Conservation (phyloP, 2,329 filamentous ascomycete genomes). For the Furcasterigmium sp. region DNA sequence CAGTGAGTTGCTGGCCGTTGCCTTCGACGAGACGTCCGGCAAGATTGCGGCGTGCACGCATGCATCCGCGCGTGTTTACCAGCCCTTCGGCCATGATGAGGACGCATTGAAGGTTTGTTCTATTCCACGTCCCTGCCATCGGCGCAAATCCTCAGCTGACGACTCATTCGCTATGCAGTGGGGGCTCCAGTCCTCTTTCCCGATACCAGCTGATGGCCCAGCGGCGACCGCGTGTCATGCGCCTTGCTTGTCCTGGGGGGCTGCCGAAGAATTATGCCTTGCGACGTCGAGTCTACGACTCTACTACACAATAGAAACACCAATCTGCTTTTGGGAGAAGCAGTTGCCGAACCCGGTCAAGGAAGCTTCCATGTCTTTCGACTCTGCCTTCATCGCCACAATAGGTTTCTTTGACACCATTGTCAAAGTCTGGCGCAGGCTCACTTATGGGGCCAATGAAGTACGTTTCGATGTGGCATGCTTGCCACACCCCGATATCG, state of each 20-base stretch:
- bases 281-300: conserved; percentile 67
- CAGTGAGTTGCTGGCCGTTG: conserved; percentile 63
- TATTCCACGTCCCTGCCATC: not conserved
- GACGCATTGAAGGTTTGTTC: conserved; percentile 65
- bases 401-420: conserved; percentile 73
- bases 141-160: not conserved
- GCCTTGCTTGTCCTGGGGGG: conserved; percentile 73
- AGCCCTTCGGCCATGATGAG: conserved; percentile 65
- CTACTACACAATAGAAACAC: conserved; percentile 46
- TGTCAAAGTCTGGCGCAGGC: conserved; percentile 87
- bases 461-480: conserved; percentile 88
- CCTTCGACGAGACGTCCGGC: conserved; percentile 75
- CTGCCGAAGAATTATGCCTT: conserved; percentile 76
- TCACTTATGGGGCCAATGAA: conserved; percentile 78
- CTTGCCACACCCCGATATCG: conserved; percentile 72
- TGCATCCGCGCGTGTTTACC: conserved; percentile 67
- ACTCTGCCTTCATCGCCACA: conserved; percentile 81
- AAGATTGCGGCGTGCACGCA: conserved; percentile 76
- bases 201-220: conserved; percentile 23
- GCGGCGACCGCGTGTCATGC: not conserved
- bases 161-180: conserved; percentile 37
- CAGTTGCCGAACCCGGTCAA: conserved; percentile 67
- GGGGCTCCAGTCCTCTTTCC: conserved; percentile 58
- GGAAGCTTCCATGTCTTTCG: conserved; percentile 75
- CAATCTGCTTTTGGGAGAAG: conserved; percentile 67